Evolutionary conservation across 2,329 filamentous ascomycete genomes (phyloP).

Genomic region (Aaosphaeria arxii): DNA sequence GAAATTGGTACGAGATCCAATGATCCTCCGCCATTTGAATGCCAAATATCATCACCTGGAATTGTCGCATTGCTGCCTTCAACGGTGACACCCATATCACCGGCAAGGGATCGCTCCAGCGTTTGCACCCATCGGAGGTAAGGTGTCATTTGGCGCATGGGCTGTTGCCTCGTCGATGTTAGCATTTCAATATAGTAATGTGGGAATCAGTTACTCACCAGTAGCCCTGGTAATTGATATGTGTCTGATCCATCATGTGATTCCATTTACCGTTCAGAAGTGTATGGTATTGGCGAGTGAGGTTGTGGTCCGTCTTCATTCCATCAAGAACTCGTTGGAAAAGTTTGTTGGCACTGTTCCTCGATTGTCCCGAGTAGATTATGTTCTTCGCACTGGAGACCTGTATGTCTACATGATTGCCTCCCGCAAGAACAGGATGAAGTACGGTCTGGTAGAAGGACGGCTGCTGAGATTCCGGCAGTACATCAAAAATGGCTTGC

Average conservation of each 20-base stretch:
- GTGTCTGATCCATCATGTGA: slow-evolving; percentile 41
- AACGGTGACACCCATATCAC: slow-evolving; percentile 61
- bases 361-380: slow-evolving; percentile 33
- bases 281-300: slow-evolving; percentile 33
- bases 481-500: slow-evolving; percentile 53
- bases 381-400: slow-evolving; percentile 35
- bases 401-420: slow-evolving; percentile 53
- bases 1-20: slow-evolving; percentile 29
- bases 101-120: slow-evolving; percentile 56
- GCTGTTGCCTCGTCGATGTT: slow-evolving; percentile 57
- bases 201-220: slow-evolving; percentile 40
- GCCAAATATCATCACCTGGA: slow-evolving; percentile 64
- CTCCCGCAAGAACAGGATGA: slow-evolving; percentile 58
- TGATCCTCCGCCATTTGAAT: slow-evolving; percentile 44
- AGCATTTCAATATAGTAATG: not conserved
- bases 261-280: slow-evolving; percentile 38
- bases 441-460: slow-evolving; percentile 64
- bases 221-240: slow-evolving; percentile 39
- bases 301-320: slow-evolving; percentile 35
- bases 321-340: slow-evolving; percentile 35
- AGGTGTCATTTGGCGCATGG: slow-evolving; percentile 67
- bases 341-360: slow-evolving; percentile 39
- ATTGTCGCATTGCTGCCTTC: slow-evolving; percentile 66
- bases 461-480: slow-evolving; percentile 51
- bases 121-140: slow-evolving; percentile 60